These are phyloP conservation scores for Colletotrichum godetiae DNA, from an alignment of 2,329 filamentous ascomycete genomes.

Conservation along the genomic window DNA sequence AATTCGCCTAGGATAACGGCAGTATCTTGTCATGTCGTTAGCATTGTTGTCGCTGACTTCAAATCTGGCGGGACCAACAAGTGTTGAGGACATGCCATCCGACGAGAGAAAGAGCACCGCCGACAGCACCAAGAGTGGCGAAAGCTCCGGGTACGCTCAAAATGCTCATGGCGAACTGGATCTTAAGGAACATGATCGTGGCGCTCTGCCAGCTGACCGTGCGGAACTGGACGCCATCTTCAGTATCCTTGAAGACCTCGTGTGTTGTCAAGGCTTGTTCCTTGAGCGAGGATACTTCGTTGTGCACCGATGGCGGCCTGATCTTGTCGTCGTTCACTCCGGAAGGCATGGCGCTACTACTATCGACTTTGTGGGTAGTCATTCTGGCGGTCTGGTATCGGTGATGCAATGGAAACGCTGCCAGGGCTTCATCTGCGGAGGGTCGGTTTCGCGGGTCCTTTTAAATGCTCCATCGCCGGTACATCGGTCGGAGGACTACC, in stretches of 20 bases:
- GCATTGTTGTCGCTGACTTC: background rate
- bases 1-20: background rate
- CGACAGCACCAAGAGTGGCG: slow-evolving; percentile 39
- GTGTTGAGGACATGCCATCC: background rate
- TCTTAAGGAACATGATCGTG: slow-evolving; percentile 52
- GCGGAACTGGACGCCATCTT: slow-evolving; percentile 43
- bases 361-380: background rate
- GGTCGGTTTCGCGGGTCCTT: background rate
- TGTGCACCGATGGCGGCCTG: background rate
- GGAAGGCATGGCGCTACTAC: background rate
- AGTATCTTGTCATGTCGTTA: background rate
- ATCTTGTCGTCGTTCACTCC: background rate
- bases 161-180: slow-evolving; percentile 44
- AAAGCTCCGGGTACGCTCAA: slow-evolving; percentile 36
- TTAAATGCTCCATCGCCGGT: background rate
- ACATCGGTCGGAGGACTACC: background rate
- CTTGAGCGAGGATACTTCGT: background rate
- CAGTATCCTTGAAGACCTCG: slow-evolving; percentile 42
- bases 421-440: background rate
- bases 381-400: background rate
- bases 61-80: background rate
- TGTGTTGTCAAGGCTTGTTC: background rate
- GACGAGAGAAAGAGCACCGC: slow-evolving; percentile 52
- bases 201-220: slow-evolving; percentile 52
- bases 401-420: background rate